Conservation (phyloP, 345 rosid genomes). For the Eucalyptus albens region DNA sequence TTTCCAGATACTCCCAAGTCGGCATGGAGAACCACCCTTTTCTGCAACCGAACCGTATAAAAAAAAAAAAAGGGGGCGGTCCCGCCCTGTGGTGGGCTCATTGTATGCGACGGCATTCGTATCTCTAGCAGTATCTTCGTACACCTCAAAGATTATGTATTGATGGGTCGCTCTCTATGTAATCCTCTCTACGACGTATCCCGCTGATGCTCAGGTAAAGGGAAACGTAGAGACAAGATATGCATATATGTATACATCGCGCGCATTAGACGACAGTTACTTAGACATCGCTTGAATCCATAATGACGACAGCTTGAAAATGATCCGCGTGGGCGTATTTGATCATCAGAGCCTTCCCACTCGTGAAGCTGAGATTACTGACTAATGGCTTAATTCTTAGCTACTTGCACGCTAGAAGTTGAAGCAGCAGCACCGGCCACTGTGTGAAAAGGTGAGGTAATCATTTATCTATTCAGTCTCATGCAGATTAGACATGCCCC, state of each 20-base stretch:
- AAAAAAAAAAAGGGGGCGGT: fast-evolving
- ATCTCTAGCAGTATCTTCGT: not conserved
- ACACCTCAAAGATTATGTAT: not conserved
- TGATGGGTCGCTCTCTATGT: not conserved
- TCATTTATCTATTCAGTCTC: not conserved
- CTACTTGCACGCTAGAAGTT: not conserved
- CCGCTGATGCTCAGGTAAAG: no score
- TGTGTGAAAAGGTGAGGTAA: not conserved
- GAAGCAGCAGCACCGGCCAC: not conserved
- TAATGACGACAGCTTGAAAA: not conserved
- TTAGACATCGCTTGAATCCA: not conserved
- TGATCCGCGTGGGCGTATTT: not conserved
- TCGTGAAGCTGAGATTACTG: not conserved
- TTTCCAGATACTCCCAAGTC: not conserved
- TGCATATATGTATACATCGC: not conserved
- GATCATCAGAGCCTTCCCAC: not conserved
- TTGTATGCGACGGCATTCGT: not conserved
- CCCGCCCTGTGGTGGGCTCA: not conserved
- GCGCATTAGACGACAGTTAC: not conserved
- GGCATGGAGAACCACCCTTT: not conserved
- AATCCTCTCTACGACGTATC: not conserved
- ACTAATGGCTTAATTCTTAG: not conserved
- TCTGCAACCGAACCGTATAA: not conserved
- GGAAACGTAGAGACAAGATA: not conserved
- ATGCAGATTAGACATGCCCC: not conserved